Conservation (phyloP, 768 basidiomycete genomes). For the Boletus bicolor region DNA sequence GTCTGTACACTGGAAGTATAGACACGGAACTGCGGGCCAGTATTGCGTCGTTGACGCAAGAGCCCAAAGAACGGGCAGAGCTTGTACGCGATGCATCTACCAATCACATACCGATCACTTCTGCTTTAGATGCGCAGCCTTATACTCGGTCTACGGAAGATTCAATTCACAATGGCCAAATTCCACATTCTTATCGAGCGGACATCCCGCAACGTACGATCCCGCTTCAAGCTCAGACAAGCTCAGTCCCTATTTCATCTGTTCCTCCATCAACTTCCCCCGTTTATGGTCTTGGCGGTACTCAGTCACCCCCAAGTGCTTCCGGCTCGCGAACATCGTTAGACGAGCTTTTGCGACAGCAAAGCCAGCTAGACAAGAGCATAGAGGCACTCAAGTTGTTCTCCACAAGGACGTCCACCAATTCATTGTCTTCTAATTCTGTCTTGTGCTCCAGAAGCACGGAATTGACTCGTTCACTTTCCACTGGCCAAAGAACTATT, state of each 20-base stretch:
- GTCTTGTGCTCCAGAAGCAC: slow-evolving; percentile 19
- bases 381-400: slow-evolving; percentile 56
- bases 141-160: slow-evolving; percentile 3
- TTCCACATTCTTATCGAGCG: neutral
- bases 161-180: slow-evolving; percentile 4
- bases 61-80: slow-evolving; percentile 6
- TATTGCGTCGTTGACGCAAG: slow-evolving; percentile 4
- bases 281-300: slow-evolving; percentile 44
- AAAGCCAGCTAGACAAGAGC: slow-evolving; percentile 60
- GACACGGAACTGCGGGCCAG: slow-evolving; percentile 1
- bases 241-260: neutral
- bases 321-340: slow-evolving; percentile 37
- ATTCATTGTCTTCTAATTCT: slow-evolving; percentile 34
- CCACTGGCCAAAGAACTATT: slow-evolving; percentile 25
- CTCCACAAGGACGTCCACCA: slow-evolving; percentile 26
- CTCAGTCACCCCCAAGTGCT: slow-evolving; percentile 11
- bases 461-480: slow-evolving; percentile 23
- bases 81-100: slow-evolving; percentile 3
- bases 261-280: slow-evolving; percentile 28
- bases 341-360: slow-evolving; percentile 55
- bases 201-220: neutral
- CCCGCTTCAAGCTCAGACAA: slow-evolving; percentile 3
- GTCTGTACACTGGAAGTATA: neutral
- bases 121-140: slow-evolving; percentile 10
- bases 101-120: slow-evolving; percentile 1